Percentiles rank a stretch among this genome's conserved stretches.
Conservation (phyloP, 1,284 basidiomycete species). For the Melampsora larici-populina region DNA sequence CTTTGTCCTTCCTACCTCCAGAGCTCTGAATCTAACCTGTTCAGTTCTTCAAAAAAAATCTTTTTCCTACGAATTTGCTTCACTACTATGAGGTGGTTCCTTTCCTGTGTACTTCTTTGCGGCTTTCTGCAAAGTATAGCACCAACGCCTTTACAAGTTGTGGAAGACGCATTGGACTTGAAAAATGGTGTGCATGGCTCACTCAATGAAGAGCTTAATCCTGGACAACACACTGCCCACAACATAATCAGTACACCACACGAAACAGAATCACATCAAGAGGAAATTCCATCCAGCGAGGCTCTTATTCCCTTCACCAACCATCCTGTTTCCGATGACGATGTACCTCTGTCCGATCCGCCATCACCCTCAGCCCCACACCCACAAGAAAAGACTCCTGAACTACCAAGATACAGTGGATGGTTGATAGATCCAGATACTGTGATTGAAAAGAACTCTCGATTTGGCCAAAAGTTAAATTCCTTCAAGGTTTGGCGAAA, state of each 20-base stretch:
- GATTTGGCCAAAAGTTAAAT: neutral
- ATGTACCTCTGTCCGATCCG: neutral
- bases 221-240: neutral
- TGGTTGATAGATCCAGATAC: neutral
- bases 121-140: neutral
- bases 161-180: neutral
- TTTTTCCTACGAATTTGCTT: too few species aligned
- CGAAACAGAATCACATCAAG: too few species aligned
- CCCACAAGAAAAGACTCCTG: neutral
- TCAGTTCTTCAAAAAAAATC: too few species aligned
- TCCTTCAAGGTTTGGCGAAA: neutral
- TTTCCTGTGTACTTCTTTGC: neutral
- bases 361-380: neutral
- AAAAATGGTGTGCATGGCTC: neutral
- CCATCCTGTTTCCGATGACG: neutral
- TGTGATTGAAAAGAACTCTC: neutral
- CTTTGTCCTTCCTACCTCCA: too few species aligned
- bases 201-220: neutral
- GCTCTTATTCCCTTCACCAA: too few species aligned
- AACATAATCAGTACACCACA: too few species aligned
- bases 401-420: neutral
- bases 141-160: neutral
- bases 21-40: too few species aligned
- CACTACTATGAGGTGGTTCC: neutral
- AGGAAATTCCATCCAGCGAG: too few species aligned